Base-by-base conservation (phyloP, 495 filamentous ascomycete species). In the Lophiotrema nucula region DNA sequence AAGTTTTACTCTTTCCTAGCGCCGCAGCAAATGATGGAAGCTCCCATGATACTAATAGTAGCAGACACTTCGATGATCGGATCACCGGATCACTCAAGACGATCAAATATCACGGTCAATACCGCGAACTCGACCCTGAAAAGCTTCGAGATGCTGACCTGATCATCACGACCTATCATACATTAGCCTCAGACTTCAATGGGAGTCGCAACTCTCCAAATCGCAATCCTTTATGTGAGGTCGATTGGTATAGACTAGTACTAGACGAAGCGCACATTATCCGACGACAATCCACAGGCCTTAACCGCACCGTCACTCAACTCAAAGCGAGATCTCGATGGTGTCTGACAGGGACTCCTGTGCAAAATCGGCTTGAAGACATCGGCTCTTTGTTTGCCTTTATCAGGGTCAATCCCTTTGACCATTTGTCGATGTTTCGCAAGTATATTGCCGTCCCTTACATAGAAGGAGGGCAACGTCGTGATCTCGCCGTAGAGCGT, bases 201-300 rank as follows among this genome's bases (percentile, higher is more conserved):
- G 19, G 1, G n/a, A 39, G 39, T 60, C 44, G 31, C 52, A 31
- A 46, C 16, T 8, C 50, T 39, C 35, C 44, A 25, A 39, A 45
- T 60, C 44, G 31, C 52, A 31, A 46, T 19, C 13, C 50, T 39
- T 43, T 49, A 25, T 25, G 39, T 24, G 31, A 35, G 8, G 85
- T 91, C 59, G 86, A 87, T 54, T 93, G 92, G 87, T 96, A 96
- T 67, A 87, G 92, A 8, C 88, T 97, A 47, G 92, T 96, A 0
- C 81, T 97, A 21, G 92, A 97, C 67, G 92, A 97, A 72, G 58
- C 58, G 0, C 92, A 97, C 72, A 87, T 84, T 66, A 96, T 97
- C 60, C 85, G 92, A 12, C 89, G 95, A 64, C 88, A 88, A 62
- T 77, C 77, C 16, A 92, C 91, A 0, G 73, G 84, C 48, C 86